Evolutionary conservation across 1,139 yeast species (phyloP), one percentile per base, ranked within the genome.

Genomic region (Sugiyamaella neomexicana): DNA sequence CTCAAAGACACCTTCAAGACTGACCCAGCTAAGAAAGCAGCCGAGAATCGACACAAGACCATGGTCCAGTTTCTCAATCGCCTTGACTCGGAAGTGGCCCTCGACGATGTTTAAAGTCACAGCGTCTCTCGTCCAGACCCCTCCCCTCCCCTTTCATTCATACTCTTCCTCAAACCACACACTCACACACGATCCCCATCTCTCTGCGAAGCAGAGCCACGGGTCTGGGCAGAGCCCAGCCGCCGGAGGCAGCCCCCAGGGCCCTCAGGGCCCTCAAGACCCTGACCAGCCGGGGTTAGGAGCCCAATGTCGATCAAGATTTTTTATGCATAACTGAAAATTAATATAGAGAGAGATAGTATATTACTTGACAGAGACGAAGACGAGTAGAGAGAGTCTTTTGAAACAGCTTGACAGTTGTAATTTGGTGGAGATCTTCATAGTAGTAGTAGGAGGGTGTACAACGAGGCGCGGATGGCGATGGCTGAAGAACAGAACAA

Each of bases 1-100:
- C 57, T 71, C 25, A 64, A 63, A 48, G 64, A 62, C 27, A 60
- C 67, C 1, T 57, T 70, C 63, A 63, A 65, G 49, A 71, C 74
- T 1, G 62, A 58, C n/a, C 54, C 61, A 16, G 75, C 69, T 8
- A 58, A 48, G 15, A 41, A 53, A 13, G 62, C 67, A 13, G 74
- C 66, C 12, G 58, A 23, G 31, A 54, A 58, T 9, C 55, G 74
- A 15, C 71, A 68, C 16, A 46, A 53, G 23, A 60, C 66, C 47
- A 62, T 69, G 68, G 61, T 47, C 4, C 23, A 45, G 7, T 45
- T 45, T 25, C 36, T 45, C 16, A 6, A 23, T 13, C 34, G 49
- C 13, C 41, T 45, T n/a, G 41, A 45, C 16, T 51, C 59, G 44
- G 49, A 45, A 36, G 37, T 45, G n/a, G 15, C 40, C 16, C 25